Conservation (phyloP, 2,329 filamentous ascomycete genomes). For the Aspergillus melleus region DNA sequence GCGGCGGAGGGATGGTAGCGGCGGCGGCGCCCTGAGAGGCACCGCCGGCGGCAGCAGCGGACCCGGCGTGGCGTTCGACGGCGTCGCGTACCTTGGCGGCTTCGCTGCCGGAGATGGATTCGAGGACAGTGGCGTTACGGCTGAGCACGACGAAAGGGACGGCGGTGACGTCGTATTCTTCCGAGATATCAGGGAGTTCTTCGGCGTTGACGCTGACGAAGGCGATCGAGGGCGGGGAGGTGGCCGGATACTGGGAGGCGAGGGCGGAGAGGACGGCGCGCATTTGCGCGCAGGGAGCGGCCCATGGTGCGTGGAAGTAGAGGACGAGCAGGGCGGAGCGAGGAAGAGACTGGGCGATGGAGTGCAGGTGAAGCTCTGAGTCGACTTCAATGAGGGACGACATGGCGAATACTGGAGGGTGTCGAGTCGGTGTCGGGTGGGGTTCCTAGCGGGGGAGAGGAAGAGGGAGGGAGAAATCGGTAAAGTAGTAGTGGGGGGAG, state of each 20-base stretch:
- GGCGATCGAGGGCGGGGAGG: slow-evolving; percentile 65
- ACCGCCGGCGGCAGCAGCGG: slow-evolving; percentile 28
- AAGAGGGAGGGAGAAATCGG: slow-evolving; percentile 3
- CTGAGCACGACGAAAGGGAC: slow-evolving; percentile 90
- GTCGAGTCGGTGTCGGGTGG: background rate
- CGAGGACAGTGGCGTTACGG: slow-evolving; percentile 71
- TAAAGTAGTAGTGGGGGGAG: background rate
- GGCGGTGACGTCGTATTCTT: slow-evolving; percentile 89
- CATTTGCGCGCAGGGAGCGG: slow-evolving; percentile 94
- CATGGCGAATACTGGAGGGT: slow-evolving; percentile 51
- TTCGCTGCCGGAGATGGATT: slow-evolving; percentile 87
- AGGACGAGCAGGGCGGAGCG: slow-evolving; percentile 74
- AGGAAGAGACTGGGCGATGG: slow-evolving; percentile 51
- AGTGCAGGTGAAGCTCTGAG: slow-evolving; percentile 72
- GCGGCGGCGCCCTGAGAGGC: slow-evolving; percentile 30
- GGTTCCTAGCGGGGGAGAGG: slow-evolving; percentile 1
- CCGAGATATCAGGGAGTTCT: slow-evolving; percentile 86
- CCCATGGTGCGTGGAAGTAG: slow-evolving; percentile 97
- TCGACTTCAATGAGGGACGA: slow-evolving; percentile 76
- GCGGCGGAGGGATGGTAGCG: slow-evolving; percentile 40
- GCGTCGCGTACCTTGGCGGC: slow-evolving; percentile 79
- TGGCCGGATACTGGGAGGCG: slow-evolving; percentile 77
- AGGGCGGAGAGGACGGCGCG: slow-evolving; percentile 80
- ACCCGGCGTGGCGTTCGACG: slow-evolving; percentile 76
- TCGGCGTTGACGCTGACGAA: slow-evolving; percentile 95